Evolutionary conservation across 2,329 filamentous ascomycete species (phyloP), one percentile per base, ranked within the genome.

Genomic region (Fusarium musae): DNA sequence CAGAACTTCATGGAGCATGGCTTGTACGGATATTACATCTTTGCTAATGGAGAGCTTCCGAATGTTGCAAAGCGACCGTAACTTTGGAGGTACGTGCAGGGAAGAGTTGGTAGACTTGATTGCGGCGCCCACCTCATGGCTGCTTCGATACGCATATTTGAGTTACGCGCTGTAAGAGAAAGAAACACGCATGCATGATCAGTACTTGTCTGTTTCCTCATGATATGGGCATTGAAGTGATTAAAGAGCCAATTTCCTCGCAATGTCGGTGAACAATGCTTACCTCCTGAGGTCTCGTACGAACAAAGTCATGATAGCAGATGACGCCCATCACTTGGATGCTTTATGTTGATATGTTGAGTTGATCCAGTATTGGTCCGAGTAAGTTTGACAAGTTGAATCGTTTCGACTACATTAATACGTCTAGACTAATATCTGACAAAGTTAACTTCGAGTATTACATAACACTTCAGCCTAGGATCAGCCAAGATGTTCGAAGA

Each of bases 121-220:
- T 70, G 59, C 66, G 64, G 53, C 23, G 63, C 72, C 70, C 61
- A 50, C 76, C 66, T 72, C 66, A 69, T 66, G 75, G 58, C 50
- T 74, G 70, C 69, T 71, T 78, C 77, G 76, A 77, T 77, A 76
- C 65, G 68, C 76, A 75, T 74, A 73, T 77, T 77, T 78, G 77
- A 78, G 72, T 68, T 49, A 67, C 58, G 69, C 68, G 63, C 67
- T 76, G 64, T 75, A 72, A 76, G 73, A 74, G 59, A 73, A 70
- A 73, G 58, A 72, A 70, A 73, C 59, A 72, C 70, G 66, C 61
- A 64, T 69, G 67, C 63, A 78, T 76, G 69, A 76, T 57, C 71
- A 65, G 62, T 26, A 32, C 8, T 42, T 59, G 59, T 36, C 13
- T 36, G 23, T 30, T 21, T 43, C 28, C 26, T 37, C 36, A 58